Conservation (phyloP, 139 green algal genomes). For the Picochlorum sp. region DNA sequence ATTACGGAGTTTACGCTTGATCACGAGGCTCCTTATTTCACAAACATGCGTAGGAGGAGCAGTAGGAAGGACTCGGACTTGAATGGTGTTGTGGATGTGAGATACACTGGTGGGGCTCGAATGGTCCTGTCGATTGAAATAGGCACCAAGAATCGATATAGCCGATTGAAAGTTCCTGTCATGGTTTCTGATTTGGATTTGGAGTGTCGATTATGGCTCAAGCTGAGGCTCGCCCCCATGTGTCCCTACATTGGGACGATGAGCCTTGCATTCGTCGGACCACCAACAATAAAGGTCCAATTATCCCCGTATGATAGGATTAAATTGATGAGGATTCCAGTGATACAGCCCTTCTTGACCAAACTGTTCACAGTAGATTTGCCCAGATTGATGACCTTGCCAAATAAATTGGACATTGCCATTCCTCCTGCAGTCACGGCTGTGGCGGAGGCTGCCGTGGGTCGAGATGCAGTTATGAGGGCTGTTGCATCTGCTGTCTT, state of each 20-base stretch:
- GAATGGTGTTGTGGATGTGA: conserved; percentile 71
- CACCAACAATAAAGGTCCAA: conserved; percentile 85
- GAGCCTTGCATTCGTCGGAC: conserved; percentile 79
- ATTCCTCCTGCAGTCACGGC: conserved; percentile 80
- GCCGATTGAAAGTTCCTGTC: conserved; percentile 52
- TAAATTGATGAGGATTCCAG: conserved; percentile 82
- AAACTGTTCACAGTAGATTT: conserved; percentile 88
- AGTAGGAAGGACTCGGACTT: conserved; percentile 78
- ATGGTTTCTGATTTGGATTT: conserved; percentile 89
- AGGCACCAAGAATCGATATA: conserved; percentile 20
- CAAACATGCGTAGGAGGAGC: conserved; percentile 78
- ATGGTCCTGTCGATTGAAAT: conserved; percentile 85
- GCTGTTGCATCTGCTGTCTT: conserved; percentile 79
- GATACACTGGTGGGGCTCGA: conserved; percentile 86
- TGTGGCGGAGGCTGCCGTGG: conserved; percentile 85
- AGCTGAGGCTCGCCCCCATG: conserved; percentile 85
- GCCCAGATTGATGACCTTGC: conserved; percentile 88
- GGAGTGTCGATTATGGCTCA: conserved; percentile 88
- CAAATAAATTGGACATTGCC: conserved; percentile 78
- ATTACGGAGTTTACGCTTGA: conserved; percentile 91
- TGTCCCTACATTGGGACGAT: conserved; percentile 86
- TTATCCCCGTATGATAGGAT: conserved; percentile 88
- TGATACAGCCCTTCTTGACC: conserved; percentile 79
- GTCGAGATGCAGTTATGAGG: conserved; percentile 83
- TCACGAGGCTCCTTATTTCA: conserved; percentile 86